These are phyloP conservation scores for Inga laurina DNA, from an alignment of 306 rosid species.

Conservation along the genomic window DNA sequence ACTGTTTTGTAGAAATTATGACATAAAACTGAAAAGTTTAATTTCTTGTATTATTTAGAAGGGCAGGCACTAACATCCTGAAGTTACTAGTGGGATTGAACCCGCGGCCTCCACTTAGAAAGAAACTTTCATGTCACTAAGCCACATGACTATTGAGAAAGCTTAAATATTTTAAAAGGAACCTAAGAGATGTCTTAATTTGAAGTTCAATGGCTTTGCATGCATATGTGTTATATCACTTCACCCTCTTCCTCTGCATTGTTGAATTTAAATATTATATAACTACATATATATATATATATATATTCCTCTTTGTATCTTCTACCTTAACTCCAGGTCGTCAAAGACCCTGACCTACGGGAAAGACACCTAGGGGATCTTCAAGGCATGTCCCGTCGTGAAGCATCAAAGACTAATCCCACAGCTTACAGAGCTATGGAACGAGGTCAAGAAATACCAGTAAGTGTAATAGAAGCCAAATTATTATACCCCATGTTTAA, in stretches of 20 bases:
- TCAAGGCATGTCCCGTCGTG: conserved; percentile 65
- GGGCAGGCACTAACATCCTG: background rate
- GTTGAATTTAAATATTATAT: conserved; percentile 5
- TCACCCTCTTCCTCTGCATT: background rate
- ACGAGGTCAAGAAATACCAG: conserved; percentile 72
- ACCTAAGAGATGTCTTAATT: background rate
- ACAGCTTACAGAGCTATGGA: conserved; percentile 59
- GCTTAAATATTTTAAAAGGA: conserved; percentile 5
- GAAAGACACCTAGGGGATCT: conserved; percentile 89
- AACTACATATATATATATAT: background rate
- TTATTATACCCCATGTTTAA: conserved; percentile 7
- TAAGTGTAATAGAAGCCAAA: conserved; percentile 42
- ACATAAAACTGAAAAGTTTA: background rate
- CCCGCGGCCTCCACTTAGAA: background rate
- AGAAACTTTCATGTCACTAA: background rate
- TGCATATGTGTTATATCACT: background rate
- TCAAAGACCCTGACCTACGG: conserved; percentile 64
- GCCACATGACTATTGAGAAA: background rate
- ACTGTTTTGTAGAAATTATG: conserved; percentile 11
- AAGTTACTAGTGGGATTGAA: background rate
- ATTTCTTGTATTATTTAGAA: background rate
- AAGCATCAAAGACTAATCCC: conserved; percentile 50
- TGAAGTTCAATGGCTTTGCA: background rate
- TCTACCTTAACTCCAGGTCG: conserved; percentile 52
- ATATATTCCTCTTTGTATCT: background rate